phyloP scores from a whole-genome alignment of 495 filamentous ascomycete genomes.

The Achaetomiella virescens region DNA sequence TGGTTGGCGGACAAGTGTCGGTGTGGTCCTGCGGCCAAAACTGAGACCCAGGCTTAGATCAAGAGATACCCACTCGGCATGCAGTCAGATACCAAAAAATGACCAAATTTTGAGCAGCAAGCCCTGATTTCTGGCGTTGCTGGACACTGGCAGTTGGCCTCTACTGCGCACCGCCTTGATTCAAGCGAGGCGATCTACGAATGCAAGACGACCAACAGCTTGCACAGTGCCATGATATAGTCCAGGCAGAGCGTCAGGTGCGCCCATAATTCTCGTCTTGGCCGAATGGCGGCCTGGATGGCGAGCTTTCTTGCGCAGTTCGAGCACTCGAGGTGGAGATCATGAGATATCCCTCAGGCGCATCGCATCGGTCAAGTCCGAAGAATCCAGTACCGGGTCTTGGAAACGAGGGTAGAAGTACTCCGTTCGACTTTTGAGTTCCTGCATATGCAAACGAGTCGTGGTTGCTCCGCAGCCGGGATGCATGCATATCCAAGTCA shows the following conservation, averaged over 20 bases:
- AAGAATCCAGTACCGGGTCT: too few species aligned
- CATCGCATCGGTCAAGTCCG: too few species aligned
- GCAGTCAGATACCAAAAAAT: neutral
- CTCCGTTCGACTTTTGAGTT: too few species aligned
- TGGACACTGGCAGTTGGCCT: neutral
- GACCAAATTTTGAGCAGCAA: neutral
- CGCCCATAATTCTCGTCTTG: neutral
- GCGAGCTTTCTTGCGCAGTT: too few species aligned
- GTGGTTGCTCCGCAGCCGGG: too few species aligned
- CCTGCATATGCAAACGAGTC: too few species aligned
- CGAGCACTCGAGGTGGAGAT: too few species aligned
- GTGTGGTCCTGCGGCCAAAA: neutral
- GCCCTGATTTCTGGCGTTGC: neutral
- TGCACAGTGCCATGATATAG: neutral
- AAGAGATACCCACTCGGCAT: neutral
- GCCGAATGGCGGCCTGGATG: neutral
- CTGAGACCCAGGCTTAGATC: constrained; percentile 5
- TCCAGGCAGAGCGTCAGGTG: neutral
- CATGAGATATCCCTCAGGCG: too few species aligned
- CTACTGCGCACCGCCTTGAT: neutral
- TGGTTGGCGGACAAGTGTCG: neutral
- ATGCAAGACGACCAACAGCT: neutral
- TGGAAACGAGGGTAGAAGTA: too few species aligned
- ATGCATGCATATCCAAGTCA: too few species aligned
- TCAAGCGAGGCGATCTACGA: neutral